A percentile compares a stretch with the other conserved stretches of the same genome.
Evolutionary conservation across 2,329 filamentous ascomycete species (phyloP).

Genomic region (Nothopassalora personata): DNA sequence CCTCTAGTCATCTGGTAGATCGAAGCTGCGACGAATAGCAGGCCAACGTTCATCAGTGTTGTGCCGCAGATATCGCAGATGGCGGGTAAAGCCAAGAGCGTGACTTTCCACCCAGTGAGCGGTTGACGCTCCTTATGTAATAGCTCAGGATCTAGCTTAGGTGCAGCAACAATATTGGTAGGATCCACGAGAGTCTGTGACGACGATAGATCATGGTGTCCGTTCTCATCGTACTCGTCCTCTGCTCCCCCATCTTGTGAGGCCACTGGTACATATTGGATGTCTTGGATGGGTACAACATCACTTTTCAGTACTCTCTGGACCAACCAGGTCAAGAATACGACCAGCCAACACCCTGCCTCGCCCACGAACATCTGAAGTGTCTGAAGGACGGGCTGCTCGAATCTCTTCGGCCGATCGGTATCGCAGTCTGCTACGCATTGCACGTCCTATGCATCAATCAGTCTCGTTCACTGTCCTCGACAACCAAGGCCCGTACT

Average conservation of each 20-base stretch:
- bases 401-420: slow-evolving; percentile 66
- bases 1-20: slow-evolving; percentile 99
- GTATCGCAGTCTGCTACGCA: slow-evolving; percentile 86
- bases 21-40: slow-evolving; percentile 88
- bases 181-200: slow-evolving; percentile 35
- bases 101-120: slow-evolving; percentile 64
- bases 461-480: not conserved
- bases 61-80: slow-evolving; percentile 93
- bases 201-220: slow-evolving; percentile 38
- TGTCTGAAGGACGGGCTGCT: slow-evolving; percentile 94
- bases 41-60: slow-evolving; percentile 92
- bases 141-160: slow-evolving; percentile 46
- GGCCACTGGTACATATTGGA: slow-evolving; percentile 27
- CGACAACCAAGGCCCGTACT: slow-evolving; percentile 44
- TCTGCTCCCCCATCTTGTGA: slow-evolving; percentile 27
- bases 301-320: slow-evolving; percentile 31
- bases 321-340: slow-evolving; percentile 65
- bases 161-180: slow-evolving; percentile 47
- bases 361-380: slow-evolving; percentile 97
- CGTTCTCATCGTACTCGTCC: slow-evolving; percentile 36
- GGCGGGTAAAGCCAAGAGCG: slow-evolving; percentile 76
- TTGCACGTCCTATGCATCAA: slow-evolving; percentile 72
- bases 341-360: slow-evolving; percentile 90
- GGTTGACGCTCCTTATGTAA: slow-evolving; percentile 44
- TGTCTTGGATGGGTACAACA: slow-evolving; percentile 19